Percentiles rank a stretch among this genome's conserved stretches.
phyloP scores from a whole-genome alignment of 805 yeast species.

The Pichia scutulata region DNA sequence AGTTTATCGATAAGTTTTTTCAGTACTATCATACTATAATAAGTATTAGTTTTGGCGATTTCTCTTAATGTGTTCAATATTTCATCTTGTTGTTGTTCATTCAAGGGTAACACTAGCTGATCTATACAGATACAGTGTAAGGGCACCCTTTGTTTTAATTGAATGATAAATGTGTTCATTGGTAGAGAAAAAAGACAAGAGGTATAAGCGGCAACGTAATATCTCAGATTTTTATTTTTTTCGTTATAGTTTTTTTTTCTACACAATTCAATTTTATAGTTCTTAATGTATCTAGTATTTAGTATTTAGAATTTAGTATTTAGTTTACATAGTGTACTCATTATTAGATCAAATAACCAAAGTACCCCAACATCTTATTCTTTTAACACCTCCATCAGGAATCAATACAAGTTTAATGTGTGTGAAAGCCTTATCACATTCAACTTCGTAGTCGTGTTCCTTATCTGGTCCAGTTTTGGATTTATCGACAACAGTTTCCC shows the following conservation, averaged over 20 bases:
- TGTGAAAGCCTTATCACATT: conserved; percentile 33
- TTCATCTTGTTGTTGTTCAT: conserved; percentile 16
- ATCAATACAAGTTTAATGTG: conserved; percentile 77
- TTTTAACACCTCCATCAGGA: conserved; percentile 96
- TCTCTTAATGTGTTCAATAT: conserved; percentile 17
- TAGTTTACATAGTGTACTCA: neutral
- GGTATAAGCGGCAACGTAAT: no score
- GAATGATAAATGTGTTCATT: conserved; percentile 20
- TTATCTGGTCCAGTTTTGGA: conserved; percentile 76
- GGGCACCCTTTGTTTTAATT: conserved; percentile 27
- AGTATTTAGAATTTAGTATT: no score
- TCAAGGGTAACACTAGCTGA: neutral
- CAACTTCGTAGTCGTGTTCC: conserved; percentile 54
- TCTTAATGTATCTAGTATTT: neutral
- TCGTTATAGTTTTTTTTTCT: neutral
- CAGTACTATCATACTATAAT: conserved; percentile 42
- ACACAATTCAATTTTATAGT: neutral
- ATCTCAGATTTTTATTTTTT: neutral
- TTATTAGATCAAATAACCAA: conserved; percentile 4
- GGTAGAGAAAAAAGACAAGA: neutral
- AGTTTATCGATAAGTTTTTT: conserved; percentile 32
- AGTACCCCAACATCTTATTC: conserved; percentile 76
- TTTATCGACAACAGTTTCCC: conserved; percentile 61
- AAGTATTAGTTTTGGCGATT: conserved; percentile 35
- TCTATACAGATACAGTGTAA: neutral